phyloP scores from a whole-genome alignment of 2,329 filamentous ascomycete species.

The Trichoderma sp. region DNA sequence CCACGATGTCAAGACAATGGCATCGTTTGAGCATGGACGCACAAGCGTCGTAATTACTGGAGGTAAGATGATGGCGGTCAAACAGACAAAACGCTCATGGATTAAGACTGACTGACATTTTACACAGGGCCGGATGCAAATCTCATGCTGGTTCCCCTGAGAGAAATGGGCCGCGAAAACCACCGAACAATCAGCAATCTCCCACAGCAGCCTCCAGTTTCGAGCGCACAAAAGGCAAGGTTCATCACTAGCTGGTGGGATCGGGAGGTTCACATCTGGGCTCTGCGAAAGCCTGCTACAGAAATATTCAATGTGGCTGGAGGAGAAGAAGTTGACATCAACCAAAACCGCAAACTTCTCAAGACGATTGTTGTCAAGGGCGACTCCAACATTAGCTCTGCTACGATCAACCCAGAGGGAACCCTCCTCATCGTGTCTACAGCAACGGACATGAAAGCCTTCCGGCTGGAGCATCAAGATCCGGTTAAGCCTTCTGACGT shows the following conservation, averaged over 20 bases:
- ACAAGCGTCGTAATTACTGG: conserved; percentile 89
- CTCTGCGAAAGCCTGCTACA: conserved; percentile 46
- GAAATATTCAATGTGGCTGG: conserved; percentile 42
- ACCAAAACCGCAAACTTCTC: conserved; percentile 61
- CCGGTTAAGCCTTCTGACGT: conserved; percentile 57
- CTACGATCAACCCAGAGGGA: conserved; percentile 68
- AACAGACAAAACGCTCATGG: neutral
- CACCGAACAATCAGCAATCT: conserved; percentile 80
- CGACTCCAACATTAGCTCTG: conserved; percentile 80
- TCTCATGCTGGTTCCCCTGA: conserved; percentile 76
- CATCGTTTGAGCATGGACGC: conserved; percentile 77
- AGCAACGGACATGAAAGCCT: conserved; percentile 71
- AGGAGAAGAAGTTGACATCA: conserved; percentile 43
- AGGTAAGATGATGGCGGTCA: conserved; percentile 53
- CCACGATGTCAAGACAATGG: conserved; percentile 94
- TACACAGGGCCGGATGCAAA: conserved; percentile 74
- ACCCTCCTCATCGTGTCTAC: conserved; percentile 76
- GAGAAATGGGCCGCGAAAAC: conserved; percentile 72
- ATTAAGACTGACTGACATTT: neutral
- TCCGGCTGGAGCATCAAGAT: conserved; percentile 59
- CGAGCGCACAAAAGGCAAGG: conserved; percentile 69
- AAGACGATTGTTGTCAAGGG: conserved; percentile 68
- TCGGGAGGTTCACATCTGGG: conserved; percentile 81
- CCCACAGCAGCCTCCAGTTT: conserved; percentile 72
- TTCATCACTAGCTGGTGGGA: conserved; percentile 92